These are phyloP conservation scores for Neofusicoccum laricinum DNA, from an alignment of 2,329 filamentous ascomycete species.

Conservation along the genomic window DNA sequence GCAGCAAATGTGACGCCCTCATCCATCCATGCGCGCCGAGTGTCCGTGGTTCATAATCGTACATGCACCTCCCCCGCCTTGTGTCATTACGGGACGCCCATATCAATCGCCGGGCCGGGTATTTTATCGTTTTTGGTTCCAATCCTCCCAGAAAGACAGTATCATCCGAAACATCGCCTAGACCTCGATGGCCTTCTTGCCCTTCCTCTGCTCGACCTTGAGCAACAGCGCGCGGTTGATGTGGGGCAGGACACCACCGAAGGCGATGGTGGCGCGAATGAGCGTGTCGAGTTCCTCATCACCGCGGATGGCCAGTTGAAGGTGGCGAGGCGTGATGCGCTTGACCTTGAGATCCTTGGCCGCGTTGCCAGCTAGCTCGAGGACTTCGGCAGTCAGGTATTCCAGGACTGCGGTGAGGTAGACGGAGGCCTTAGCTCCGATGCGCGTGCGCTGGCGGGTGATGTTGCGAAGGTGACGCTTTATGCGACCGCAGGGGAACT, in stretches of 20 bases:
- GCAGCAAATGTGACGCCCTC: background rate
- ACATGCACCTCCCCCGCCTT: constrained; percentile 7
- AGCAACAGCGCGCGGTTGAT: constrained; percentile 96
- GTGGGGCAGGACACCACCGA: constrained; percentile 95
- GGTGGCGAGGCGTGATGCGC: constrained; percentile 96
- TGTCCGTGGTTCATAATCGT: constrained; percentile 8
- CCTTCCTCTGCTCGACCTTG: constrained; percentile 98
- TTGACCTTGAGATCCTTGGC: constrained; percentile 99
- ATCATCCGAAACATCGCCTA: constrained; percentile 17
- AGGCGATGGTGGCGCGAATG: constrained; percentile 96
- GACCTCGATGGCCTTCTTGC: constrained; percentile 54
- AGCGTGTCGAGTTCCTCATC: constrained; percentile 98
- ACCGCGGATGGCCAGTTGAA: constrained; percentile 96
- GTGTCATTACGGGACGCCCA: constrained; percentile 12
- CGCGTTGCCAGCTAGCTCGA: constrained; percentile 96
- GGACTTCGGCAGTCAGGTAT: constrained; percentile 95
- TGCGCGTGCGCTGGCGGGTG: constrained; percentile 99
- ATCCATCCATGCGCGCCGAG: constrained; percentile 2
- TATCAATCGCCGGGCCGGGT: constrained; percentile 15
- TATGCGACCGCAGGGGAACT: constrained; percentile 99
- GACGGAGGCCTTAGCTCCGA: constrained; percentile 96
- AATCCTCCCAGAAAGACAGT: constrained; percentile 8
- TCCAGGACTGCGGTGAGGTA: constrained; percentile 98
- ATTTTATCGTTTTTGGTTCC: constrained; percentile 11
- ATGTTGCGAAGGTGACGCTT: constrained; percentile 99